Conservation (phyloP, 768 basidiomycete species). For the Tricholoma terreum region DNA sequence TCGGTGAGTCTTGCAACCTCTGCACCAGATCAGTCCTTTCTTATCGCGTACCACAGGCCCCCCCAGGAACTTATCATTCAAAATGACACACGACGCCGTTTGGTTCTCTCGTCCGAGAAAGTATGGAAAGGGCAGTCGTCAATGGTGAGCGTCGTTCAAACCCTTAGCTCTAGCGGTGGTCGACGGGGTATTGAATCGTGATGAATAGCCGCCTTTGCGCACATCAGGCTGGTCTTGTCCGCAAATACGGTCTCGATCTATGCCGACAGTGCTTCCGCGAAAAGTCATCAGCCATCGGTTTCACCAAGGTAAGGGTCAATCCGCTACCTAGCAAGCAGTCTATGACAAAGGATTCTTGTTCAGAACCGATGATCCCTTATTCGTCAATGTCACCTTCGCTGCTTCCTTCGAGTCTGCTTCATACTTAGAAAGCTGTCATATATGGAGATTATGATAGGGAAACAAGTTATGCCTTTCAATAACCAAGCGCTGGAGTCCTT, state of each 20-base stretch:
- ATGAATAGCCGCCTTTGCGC: slow-evolving; percentile 83
- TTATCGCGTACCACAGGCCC: slow-evolving; percentile 5
- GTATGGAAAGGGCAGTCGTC: slow-evolving; percentile 92
- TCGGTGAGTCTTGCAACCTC: slow-evolving; percentile 24
- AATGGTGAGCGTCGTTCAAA: slow-evolving; percentile 81
- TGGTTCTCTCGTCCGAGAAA: slow-evolving; percentile 97
- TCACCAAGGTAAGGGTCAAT: slow-evolving; percentile 73
- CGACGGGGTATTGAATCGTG: not conserved
- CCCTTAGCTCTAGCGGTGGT: not conserved
- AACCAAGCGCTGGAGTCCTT: not conserved
- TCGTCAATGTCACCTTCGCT: not conserved
- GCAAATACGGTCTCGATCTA: slow-evolving; percentile 95
- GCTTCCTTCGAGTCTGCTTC: not conserved
- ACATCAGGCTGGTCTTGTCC: slow-evolving; percentile 96
- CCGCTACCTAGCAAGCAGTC: not conserved
- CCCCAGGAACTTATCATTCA: slow-evolving; percentile 24
- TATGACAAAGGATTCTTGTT: not conserved
- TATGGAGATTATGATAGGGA: slow-evolving; percentile 16
- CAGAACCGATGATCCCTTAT: slow-evolving; percentile 41
- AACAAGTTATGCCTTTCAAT: slow-evolving; percentile 6
- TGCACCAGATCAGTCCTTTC: slow-evolving; percentile 1
- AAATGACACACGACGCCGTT: slow-evolving; percentile 98
- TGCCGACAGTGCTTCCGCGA: slow-evolving; percentile 99
- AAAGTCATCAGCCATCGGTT: slow-evolving; percentile 90
- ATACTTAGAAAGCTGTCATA: slow-evolving; percentile 8